phyloP scores from a whole-genome alignment of 345 rosid species.

The Citrus australasica region DNA sequence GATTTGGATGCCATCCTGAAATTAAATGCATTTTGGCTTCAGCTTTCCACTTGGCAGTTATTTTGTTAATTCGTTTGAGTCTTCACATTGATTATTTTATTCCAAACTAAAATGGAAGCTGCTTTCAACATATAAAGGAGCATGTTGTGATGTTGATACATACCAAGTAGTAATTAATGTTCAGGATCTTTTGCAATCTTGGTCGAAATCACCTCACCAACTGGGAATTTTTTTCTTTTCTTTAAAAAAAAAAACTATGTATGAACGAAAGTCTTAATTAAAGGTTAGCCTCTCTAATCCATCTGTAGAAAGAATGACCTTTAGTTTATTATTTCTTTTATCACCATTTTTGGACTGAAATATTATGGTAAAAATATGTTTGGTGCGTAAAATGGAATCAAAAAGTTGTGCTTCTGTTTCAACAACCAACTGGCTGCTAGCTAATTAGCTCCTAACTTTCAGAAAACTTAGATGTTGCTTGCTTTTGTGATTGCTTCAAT shows the following conservation, averaged over 20 bases:
- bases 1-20: neutral
- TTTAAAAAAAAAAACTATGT: too few species aligned
- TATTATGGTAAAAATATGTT: neutral
- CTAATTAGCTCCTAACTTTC: neutral
- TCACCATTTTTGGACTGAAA: neutral
- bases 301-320: neutral
- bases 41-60: neutral
- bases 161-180: neutral
- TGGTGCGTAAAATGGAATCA: neutral
- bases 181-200: neutral
- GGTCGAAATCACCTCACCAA: neutral
- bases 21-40: neutral
- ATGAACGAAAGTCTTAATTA: neutral
- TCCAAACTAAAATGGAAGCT: neutral
- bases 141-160: constrained; percentile 1
- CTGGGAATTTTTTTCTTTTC: neutral
- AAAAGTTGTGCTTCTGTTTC: neutral
- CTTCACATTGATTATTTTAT: neutral
- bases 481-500: constrained; percentile 2
- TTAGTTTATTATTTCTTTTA: too few species aligned
- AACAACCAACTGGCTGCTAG: constrained; percentile 4
- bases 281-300: neutral
- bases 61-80: neutral
- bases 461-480: constrained; percentile 5
- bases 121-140: neutral